Conservation (phyloP, 257 asterid genomes). For the Penstemon newberryi region DNA sequence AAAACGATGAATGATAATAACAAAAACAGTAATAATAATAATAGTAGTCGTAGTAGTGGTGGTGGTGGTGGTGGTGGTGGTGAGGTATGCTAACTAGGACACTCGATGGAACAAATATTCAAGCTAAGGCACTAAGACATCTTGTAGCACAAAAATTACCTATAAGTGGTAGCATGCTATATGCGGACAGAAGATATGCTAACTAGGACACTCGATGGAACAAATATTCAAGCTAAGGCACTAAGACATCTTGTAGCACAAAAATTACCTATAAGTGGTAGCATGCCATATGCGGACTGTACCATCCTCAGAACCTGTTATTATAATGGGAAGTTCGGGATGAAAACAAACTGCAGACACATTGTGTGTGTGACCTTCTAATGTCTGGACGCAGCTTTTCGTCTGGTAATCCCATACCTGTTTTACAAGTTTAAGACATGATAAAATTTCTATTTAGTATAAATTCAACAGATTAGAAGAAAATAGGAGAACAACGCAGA, state of each 20-base stretch:
- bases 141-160: slow-evolving; percentile 42
- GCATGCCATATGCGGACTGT: slow-evolving; percentile 99
- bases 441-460: slow-evolving; percentile 18
- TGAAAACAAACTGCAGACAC: slow-evolving; percentile 99
- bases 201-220: slow-evolving; percentile 5
- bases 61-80: not conserved
- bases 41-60: not conserved
- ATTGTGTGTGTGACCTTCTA: slow-evolving; percentile 98
- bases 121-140: too few relatives aligned
- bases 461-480: slow-evolving; percentile 24
- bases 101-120: not conserved
- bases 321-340: slow-evolving; percentile 97
- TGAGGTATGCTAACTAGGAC: slow-evolving; percentile 8
- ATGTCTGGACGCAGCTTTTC: slow-evolving; percentile 96
- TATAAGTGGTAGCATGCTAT: slow-evolving; percentile 96
- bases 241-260: not conserved
- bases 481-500: slow-evolving; percentile 26
- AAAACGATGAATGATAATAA: not conserved
- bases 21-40: not conserved
- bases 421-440: slow-evolving; percentile 29
- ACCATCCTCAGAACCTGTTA: slow-evolving; percentile 99
- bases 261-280: slow-evolving; percentile 80
- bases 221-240: not conserved
- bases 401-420: slow-evolving; percentile 99
- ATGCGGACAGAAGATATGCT: slow-evolving; percentile 72